Base-by-base conservation (phyloP, 169 alveolate species). In the Eimeria praecox region DNA sequence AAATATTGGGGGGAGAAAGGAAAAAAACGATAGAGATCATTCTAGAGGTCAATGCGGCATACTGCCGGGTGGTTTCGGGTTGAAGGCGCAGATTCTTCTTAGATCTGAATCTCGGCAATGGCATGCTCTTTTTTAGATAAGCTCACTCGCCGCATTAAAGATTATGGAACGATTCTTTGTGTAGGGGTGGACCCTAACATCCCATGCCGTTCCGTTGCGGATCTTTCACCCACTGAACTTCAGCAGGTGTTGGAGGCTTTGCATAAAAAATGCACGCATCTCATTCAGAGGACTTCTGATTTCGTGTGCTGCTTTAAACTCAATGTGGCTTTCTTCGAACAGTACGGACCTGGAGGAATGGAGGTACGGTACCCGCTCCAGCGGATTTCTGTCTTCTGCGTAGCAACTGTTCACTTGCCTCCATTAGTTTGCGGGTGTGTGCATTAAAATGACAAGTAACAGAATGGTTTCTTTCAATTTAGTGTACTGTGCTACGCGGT, bases 281-380 rank as follows among this genome's bases (percentile, higher is more conserved):
- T 96, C 42, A 88, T 96, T 56, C 87, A 88, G 90, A 95, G 42
- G 83, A 95, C 97, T 6, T 62, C 82, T 18, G 94, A 75, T 20
- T 83, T 49, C 12, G 97, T 95, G 44, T 94, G 96, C 64, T 95
- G 97, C 88, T 96, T 86, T 94, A 96, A 96, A 52, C 97, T 97
- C 89, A 96, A 96, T 69, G 94, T 95, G 24, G 97, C 97, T 44
- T 96, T 96, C 86, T 96, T 96, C 66, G 97, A 96, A 71, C 96
- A 82, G 64, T 96, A 92, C 38, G 97, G 97, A n/a, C 64, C 96
- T 8, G 89, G 44, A 75, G 96, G 96, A 30, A 49, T 93, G 89
- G 83, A 93, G 86, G 96, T 93, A 38, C 66, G 95, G 42, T 30
- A 40, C n/a, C 16, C 42, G 59, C 59, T 77, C 20, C 40, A 2